Base-by-base conservation (phyloP, 768 basidiomycete genomes). In the Xerocomellus intermedius region DNA sequence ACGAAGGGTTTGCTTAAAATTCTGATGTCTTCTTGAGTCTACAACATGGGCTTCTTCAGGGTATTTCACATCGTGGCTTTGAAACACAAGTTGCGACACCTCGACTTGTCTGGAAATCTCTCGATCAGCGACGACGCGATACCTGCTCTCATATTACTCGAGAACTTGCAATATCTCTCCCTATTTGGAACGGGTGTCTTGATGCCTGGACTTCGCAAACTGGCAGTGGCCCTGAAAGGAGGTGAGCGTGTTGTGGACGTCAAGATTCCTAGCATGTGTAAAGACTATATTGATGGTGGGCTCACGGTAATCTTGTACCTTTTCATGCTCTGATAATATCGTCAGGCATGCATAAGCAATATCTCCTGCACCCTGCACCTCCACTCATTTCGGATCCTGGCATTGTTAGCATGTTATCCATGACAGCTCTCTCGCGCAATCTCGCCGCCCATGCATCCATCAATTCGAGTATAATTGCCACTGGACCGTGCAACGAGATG, bases 1-100 rank as follows among this genome's bases (percentile, higher is more conserved):
- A 86, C 60, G 84, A 86, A 76, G 81, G 78, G 86, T 85, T 54
- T 45, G 80, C 63, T 19, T 32, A 22, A 36, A 48, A 48, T 39
- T 48, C 36, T n/a, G 45, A 53, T 32, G 24, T 13, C 10, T 38
- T 26, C 19, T 38, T 10, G n/a, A 38, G 13, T 52, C 41, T 21
- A 50, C 55, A 42, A 63, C 51, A 22, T 38, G 41, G 37, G 42
- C 46, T 47, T 48, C 42, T 42, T 30, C 59, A 87, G 86, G 10
- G 68, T 86, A 24, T 87, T 79, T 58, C 76, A 82, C 30, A 76
- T 89, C 26, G 69, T 82, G 2, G 71, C 82, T 19, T 76, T 87
- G 50, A 83, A 80, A 63, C 74, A 72, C 47, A 78, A 81, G 28
- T 75, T 89, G 32, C 71, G 63, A 22, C 73, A 76, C 38, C 80